Evolutionary conservation across 495 filamentous ascomycete species (phyloP), one percentile per base, ranked within the genome.

Genomic region (Hyaloscypha variabilis): DNA sequence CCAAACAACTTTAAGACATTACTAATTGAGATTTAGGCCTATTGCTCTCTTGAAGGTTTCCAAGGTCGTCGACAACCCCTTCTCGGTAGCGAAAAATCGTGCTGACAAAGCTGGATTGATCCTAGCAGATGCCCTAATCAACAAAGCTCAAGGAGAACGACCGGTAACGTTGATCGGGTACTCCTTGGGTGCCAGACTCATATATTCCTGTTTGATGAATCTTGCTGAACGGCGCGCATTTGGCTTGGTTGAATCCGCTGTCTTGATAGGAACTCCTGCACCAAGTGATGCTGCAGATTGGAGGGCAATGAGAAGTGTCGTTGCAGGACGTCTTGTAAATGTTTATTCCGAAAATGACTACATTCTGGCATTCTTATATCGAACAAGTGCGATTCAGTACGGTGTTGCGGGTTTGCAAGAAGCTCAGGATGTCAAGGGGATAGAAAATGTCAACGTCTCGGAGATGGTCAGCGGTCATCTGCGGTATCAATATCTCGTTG

Each of bases 131-230:
- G 88, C 92, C 17, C 77, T 99, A 57, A 91, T 95, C 67, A 94
- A 90, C 76, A 92, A 89, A 68, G 88, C 88, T 1, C 94, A 96
- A 70, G 95, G 95, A 17, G 92, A 97, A 74, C 84, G 95, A 24
- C 88, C 94, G 0, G 90, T 97, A 3, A 95, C 89, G 23, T 77
- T 99, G 8, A 82, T 97, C 58, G 95, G 95, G 1, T 98, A 94
- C 75, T 92, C 91, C 23, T 78, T 98, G n/a, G 95, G 94, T 1
- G 94, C 94, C 11, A 87, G 94, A 23, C 85, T 94, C 29, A 93
- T 97, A 51, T 97, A 91, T 69, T 83, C 86, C 23, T 97, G 93
- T 70, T 80, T 98, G 2, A 86, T 88, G 75, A 82, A 70, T 19
- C 82, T 99, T 30, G 90, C 91, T 0, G 88, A 91, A 72, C 82